Conservation (phyloP, 1,284 basidiomycete species). For the Microbotryum lychnidis-dioicae region DNA sequence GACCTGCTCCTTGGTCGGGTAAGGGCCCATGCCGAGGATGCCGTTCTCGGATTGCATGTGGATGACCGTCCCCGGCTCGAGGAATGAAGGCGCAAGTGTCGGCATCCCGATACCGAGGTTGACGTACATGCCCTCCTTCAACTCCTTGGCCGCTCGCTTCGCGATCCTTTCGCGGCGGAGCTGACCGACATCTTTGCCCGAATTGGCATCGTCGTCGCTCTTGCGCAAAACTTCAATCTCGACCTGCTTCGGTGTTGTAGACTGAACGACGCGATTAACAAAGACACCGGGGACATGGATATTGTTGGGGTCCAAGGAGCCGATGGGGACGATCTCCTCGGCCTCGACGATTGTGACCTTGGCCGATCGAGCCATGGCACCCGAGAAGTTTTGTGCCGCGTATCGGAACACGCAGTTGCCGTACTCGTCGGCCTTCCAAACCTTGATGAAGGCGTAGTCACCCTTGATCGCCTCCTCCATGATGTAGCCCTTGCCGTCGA, state of each 20-base stretch:
- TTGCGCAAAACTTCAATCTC: constrained; percentile 45
- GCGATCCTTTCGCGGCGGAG: constrained; percentile 62
- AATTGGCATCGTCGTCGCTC: constrained; percentile 19
- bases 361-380: constrained; percentile 80
- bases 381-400: constrained; percentile 79
- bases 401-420: constrained; percentile 50
- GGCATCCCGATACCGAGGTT: constrained; percentile 64
- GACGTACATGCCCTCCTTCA: constrained; percentile 60
- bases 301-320: constrained; percentile 70
- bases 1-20: constrained; percentile 76
- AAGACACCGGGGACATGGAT: constrained; percentile 49
- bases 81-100: constrained; percentile 78
- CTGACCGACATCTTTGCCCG: constrained; percentile 48
- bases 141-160: constrained; percentile 76
- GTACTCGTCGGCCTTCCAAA: constrained; percentile 87
- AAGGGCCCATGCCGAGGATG: constrained; percentile 85
- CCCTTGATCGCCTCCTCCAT: constrained; percentile 80
- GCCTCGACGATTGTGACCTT: constrained; percentile 89
- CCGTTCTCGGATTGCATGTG: constrained; percentile 95
- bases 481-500: constrained; percentile 74
- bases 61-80: constrained; percentile 68
- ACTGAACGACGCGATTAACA: constrained; percentile 34
- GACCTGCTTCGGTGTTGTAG: constrained; percentile 64
- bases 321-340: constrained; percentile 82
- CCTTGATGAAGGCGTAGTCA: constrained; percentile 65